Base-by-base conservation (phyloP, 495 filamentous ascomycete genomes). In the Choiromyces venosus region DNA sequence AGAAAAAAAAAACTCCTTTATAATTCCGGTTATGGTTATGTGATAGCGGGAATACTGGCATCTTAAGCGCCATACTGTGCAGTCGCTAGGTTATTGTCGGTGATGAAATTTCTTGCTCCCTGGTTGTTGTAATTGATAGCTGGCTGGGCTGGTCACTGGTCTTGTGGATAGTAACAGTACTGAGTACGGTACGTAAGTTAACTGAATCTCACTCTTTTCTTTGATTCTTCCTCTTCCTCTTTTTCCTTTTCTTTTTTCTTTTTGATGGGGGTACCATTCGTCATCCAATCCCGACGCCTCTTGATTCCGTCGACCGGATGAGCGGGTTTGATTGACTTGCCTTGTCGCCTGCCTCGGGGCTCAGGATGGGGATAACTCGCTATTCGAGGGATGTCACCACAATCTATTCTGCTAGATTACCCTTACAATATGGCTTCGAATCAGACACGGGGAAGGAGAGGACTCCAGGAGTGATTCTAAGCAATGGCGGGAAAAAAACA, bases 261-360 rank as follows among this genome's bases (percentile, higher is more conserved):
- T 39, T 36, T 33, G 14, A 70, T 40, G 71, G 38, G 44, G 56
- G n/a, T 67, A 52, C 44, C 69, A 56, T 46, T 39, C 71, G 73
- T 68, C 74, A 76, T 73, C 67, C 66, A 44, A 77, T 77, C 67
- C 74, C 74, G 67, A 65, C 44, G 61, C 61, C 67, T 67, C 71
- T 66, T 56, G 69, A 29, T 73, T 38, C 67, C 64, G 65, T 56
- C 71, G 75, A 70, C 74, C 74, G 75, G 69, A 68, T 68, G 66
- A 76, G 52, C 69, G 75, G 73, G 74, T 69, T 72, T 69, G 69
- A 61, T 61, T 61, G 25, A 29, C 52, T 4, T 67, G 37, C 40
- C 42, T 40, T 44, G 46, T 40, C 29, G 70, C 66, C 37, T 69
- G 66, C 75, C 75, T 73, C 75, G 75, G 75, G 72, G 75, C 72